phyloP scores from a whole-genome alignment of 2,329 filamentous ascomycete genomes.

The Fusarium beomiforme region DNA sequence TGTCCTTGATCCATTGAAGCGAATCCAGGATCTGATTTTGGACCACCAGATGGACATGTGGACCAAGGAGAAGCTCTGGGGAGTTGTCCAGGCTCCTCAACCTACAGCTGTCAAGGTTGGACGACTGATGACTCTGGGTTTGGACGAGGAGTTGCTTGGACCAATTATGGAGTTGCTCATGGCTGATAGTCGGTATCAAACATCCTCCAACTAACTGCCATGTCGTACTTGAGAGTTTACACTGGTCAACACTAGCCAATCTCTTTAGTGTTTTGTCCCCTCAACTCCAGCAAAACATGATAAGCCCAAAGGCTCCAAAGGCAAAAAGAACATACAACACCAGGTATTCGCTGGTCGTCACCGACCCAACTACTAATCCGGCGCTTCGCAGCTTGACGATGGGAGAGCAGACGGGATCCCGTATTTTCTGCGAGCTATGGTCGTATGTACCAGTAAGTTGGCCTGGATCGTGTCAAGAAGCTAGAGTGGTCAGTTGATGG shows the following conservation, averaged over 20 bases:
- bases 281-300: neutral
- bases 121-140: slow-evolving; percentile 36
- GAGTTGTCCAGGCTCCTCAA: slow-evolving; percentile 22
- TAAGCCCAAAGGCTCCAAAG: neutral
- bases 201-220: neutral
- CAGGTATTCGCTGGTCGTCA: slow-evolving; percentile 2
- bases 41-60: slow-evolving; percentile 44
- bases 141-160: slow-evolving; percentile 39
- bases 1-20: slow-evolving; percentile 20
- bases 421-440: neutral
- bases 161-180: slow-evolving; percentile 42
- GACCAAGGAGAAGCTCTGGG: slow-evolving; percentile 42
- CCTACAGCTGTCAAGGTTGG: slow-evolving; percentile 34
- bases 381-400: neutral
- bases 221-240: neutral
- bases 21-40: slow-evolving; percentile 32
- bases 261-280: no score
- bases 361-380: neutral
- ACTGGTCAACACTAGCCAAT: no score
- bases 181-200: slow-evolving; percentile 38
- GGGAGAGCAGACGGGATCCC: neutral
- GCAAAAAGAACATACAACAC: neutral
- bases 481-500: neutral
- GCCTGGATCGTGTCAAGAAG: neutral
- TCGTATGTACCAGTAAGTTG: neutral